phyloP scores from a whole-genome alignment of 2,329 filamentous ascomycete genomes.

The Harringtonia aguacate region DNA sequence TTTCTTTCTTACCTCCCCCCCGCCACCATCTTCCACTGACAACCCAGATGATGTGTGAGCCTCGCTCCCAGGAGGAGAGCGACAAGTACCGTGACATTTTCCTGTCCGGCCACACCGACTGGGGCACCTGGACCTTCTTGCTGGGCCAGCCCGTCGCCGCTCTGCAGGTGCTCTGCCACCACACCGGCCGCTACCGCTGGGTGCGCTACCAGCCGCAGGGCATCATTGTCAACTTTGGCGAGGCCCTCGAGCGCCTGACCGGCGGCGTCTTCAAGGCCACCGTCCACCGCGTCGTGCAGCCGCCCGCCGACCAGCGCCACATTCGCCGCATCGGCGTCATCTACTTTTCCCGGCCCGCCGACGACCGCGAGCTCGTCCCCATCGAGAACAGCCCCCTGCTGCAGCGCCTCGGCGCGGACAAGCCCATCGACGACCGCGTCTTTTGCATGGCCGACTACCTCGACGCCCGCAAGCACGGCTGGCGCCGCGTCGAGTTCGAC shows the following conservation, averaged over 20 bases:
- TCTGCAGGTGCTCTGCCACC: constrained; percentile 28
- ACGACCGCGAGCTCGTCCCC: constrained; percentile 18
- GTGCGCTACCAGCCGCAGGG: constrained; percentile 27
- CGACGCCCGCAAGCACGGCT: constrained; percentile 2
- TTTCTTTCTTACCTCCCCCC: too few species aligned
- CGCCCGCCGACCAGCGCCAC: constrained; percentile 22
- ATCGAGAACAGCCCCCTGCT: constrained; percentile 17
- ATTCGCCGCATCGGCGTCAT: constrained; percentile 21
- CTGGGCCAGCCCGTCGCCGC: constrained; percentile 39
- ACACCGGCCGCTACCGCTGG: constrained; percentile 27
- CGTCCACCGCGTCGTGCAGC: constrained; percentile 22
- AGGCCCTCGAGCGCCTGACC: constrained; percentile 22
- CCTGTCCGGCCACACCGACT: constrained; percentile 29
- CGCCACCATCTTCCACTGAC: too few species aligned
- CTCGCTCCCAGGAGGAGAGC: constrained; percentile 20
- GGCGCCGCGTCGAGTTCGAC: neutral
- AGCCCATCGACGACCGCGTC: neutral
- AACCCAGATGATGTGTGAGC: constrained; percentile 46
- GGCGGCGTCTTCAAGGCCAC: constrained; percentile 21
- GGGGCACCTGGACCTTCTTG: constrained; percentile 36
- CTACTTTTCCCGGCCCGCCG: constrained; percentile 25
- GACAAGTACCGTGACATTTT: constrained; percentile 16
- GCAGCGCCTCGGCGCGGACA: neutral
- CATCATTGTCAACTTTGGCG: constrained; percentile 28
- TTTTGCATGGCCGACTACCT: constrained; percentile 2